These are phyloP conservation scores for Ogataea neopini DNA, from an alignment of 805 yeast genomes.

Conservation along the genomic window DNA sequence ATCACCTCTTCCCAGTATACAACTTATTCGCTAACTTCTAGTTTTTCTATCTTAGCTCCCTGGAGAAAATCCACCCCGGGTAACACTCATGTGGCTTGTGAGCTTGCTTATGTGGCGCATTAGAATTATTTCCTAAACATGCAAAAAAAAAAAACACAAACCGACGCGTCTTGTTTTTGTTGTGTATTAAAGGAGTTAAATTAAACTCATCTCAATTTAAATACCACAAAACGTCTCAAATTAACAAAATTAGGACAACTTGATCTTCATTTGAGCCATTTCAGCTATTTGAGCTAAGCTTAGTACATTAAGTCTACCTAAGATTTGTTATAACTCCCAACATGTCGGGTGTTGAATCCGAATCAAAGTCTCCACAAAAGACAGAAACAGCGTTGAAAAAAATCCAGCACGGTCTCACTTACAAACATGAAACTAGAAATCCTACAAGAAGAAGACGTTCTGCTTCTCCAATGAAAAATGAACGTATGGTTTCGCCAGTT, in stretches of 20 bases:
- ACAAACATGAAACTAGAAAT: constrained; percentile 36
- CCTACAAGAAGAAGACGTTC: constrained; percentile 24
- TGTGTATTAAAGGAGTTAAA: neutral
- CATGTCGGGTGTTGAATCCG: constrained; percentile 1
- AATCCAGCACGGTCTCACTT: constrained; percentile 49
- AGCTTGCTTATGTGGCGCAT: constrained; percentile 3
- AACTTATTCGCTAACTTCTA: too few relatives aligned
- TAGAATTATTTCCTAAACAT: too few relatives aligned
- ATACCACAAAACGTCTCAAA: neutral
- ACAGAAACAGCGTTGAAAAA: constrained; percentile 23
- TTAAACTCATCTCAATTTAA: neutral
- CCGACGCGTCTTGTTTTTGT: constrained; percentile 9
- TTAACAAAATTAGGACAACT: neutral
- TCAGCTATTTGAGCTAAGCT: too few relatives aligned
- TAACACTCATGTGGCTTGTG: constrained; percentile 1
- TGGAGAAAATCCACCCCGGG: neutral
- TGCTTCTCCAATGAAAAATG: constrained; percentile 24
- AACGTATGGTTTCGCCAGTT: constrained; percentile 14
- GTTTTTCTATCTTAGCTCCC: neutral
- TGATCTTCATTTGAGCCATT: neutral
- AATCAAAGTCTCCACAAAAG: constrained; percentile 9
- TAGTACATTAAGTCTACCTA: too few relatives aligned
- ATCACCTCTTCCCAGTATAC: too few relatives aligned
- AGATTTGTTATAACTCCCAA: neutral
- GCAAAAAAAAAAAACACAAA: constrained; percentile 1